A percentile compares a stretch with the other conserved stretches of the same genome.
Evolutionary conservation across 805 yeast species (phyloP).

Genomic region (Candida odintsovae): DNA sequence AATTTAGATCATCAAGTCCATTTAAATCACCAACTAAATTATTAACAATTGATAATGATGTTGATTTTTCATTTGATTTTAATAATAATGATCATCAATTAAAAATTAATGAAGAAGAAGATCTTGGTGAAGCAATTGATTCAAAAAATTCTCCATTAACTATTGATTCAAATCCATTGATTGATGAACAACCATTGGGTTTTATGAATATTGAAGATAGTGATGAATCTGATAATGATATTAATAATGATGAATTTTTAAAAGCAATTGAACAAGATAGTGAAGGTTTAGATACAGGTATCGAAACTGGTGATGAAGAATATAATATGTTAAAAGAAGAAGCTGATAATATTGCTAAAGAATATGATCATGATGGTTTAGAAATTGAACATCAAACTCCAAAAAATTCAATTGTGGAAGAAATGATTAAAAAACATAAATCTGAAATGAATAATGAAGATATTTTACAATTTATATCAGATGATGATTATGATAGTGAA

Average conservation of each 20-base stretch:
- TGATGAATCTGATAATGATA: slow-evolving; percentile 55
- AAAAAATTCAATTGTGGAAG: slow-evolving; percentile 27
- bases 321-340: slow-evolving; percentile 34
- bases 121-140: slow-evolving; percentile 52
- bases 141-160: slow-evolving; percentile 13
- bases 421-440: slow-evolving; percentile 36
- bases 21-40: slow-evolving; percentile 18
- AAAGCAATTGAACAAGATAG: slow-evolving; percentile 28
- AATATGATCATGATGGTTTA: slow-evolving; percentile 25
- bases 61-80: slow-evolving; percentile 36
- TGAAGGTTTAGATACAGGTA: slow-evolving; percentile 31
- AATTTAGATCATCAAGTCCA: slow-evolving; percentile 31
- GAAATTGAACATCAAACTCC: slow-evolving; percentile 29
- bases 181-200: slow-evolving; percentile 17
- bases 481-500: slow-evolving; percentile 23
- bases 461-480: slow-evolving; percentile 28
- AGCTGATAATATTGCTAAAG: slow-evolving; percentile 37
- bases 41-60: slow-evolving; percentile 22
- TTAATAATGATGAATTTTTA: slow-evolving; percentile 41
- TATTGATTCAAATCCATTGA: slow-evolving; percentile 6
- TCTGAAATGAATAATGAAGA: slow-evolving; percentile 37
- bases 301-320: slow-evolving; percentile 29
- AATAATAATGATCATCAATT: slow-evolving; percentile 35
- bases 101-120: slow-evolving; percentile 40
- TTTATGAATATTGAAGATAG: slow-evolving; percentile 24